A percentile compares a stretch with the other conserved stretches of the same genome.
phyloP scores from a whole-genome alignment of 2,329 filamentous ascomycete genomes.

The Pestalotiopsis sp. region DNA sequence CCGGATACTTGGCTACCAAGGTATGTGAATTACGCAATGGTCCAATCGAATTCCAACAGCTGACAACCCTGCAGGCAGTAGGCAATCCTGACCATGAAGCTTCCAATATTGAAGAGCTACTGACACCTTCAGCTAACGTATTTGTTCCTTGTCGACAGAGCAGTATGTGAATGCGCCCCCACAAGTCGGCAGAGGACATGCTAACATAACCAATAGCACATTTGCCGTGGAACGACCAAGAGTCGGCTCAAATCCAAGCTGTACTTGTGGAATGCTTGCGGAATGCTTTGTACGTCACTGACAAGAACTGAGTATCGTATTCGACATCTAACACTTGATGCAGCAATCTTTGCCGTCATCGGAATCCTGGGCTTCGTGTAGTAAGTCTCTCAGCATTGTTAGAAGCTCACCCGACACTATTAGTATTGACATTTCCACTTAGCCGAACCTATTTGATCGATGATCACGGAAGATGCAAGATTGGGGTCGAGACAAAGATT shows the following conservation, averaged over 20 bases:
- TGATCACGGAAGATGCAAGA: background rate
- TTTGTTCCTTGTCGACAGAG: background rate
- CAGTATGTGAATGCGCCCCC: background rate
- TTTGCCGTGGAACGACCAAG: background rate
- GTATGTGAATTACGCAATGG: background rate
- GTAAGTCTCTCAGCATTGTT: background rate
- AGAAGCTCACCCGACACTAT: too few species aligned
- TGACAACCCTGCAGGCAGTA: background rate
- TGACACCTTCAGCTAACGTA: background rate
- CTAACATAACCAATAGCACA: background rate
- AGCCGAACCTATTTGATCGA: background rate
- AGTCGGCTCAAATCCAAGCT: conserved; percentile 5
- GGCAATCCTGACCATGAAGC: background rate
- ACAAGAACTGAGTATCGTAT: background rate
- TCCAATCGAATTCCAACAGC: background rate
- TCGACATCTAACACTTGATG: background rate
- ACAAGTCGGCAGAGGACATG: background rate
- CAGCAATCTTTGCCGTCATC: background rate
- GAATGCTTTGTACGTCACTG: background rate
- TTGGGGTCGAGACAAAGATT: background rate
- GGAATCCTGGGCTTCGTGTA: background rate
- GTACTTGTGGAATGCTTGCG: background rate
- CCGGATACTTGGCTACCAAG: conserved; percentile 1
- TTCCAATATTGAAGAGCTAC: background rate
- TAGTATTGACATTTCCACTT: background rate